Evolutionary conservation across 2,329 filamentous ascomycete genomes (phyloP), one percentile per base, ranked within the genome.

Genomic region (Microdochium bolleyi): DNA sequence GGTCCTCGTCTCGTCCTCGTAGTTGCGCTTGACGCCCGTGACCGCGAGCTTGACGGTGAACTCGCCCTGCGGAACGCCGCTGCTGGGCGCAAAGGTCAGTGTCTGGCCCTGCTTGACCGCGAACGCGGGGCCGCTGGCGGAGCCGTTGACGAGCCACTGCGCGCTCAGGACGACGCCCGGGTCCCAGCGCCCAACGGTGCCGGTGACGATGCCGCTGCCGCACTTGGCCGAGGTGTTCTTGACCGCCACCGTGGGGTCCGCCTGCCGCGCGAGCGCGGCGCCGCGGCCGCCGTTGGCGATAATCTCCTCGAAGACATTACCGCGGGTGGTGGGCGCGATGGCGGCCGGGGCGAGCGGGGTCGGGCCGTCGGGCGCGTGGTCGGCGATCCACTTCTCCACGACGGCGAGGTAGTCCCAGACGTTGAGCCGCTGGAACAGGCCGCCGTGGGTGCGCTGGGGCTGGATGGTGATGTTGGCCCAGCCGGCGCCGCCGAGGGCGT

Each of bases 401-500:
- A 60, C 51, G 51, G 56, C 53, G n/a, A 61, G 54, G 25, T 60
- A 61, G n/a, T 57, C 24, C 57, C 57, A 61, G 2, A 53, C 56
- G 14, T 53, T 51, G 21, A 53, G 55, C 3, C 53, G 55, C 34
- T 55, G 57, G 51, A 60, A 61, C 16, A 57, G 56, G 13, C 58
- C 58, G n/a, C 58, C 57, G 34, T 61, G 58, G 1, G 34, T 53
- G 32, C 57, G 51, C 4, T 53, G 56, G 1, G 50, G 38, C 24
- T 53, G 37, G 24, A 61, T 55, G 8, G 58, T 61, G 49, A 61
- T 51, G 37, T 61, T 61, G 49, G 58, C 58, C 58, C 58, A 61
- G 5, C 48, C 48, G 4, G 56, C 49, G 1, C 57, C 57, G 21
- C 58, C 57, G 11, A 53, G 51, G 7, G 49, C 50, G 11, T 55